Evolutionary conservation across 2,329 filamentous ascomycete species (phyloP), one percentile per base, ranked within the genome.

Genomic region (Pezicula radicicola): DNA sequence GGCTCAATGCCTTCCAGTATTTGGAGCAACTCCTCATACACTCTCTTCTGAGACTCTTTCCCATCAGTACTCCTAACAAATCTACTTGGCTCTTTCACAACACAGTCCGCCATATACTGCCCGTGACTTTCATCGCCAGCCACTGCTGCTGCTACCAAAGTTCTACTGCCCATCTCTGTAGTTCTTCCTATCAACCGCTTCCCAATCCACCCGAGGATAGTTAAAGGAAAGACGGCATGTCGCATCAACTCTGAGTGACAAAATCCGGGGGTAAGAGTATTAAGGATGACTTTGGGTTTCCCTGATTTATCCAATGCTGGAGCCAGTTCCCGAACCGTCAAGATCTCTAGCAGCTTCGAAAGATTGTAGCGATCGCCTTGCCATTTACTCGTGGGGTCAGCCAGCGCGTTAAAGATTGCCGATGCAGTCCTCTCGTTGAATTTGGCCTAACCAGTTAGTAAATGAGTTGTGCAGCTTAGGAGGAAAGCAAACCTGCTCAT

Each of bases 1-100:
- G 72, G 70, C 53, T 73, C 67, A 28, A 77, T 67, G 1, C 44
- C 63, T 46, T 78, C 73, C 35, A 79, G 45, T 25, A 75, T 64
- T 8, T 57, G 66, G 57, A 71, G 36, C 59, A 78, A 55, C 63
- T 79, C 73, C 15, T 59, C 65, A 60, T 69, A 77, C 1, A 75
- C 59, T 49, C 62, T 65, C 42, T 62, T 59, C 50, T 70, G 70
- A 67, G 25, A 50, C 48, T 60, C 46, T 36, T 60, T 56, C 0
- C 73, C 75, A 21, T 72, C 66, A 4, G 67, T 58, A 1, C 72
- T 70, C 35, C 59, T 48, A 3, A 70, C 68, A 55, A 63, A 70
- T 0, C 49, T 35, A 45, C 66, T 70, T 6, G 50, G 48, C 33
- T 61, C 57, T 25, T 50, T 56, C n/a, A 63, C 50, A 21, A 42